A percentile compares a stretch with the other conserved stretches of the same genome.
These are phyloP conservation scores for Verticillium isaacii DNA, from an alignment of 2,329 filamentous ascomycete species.

Conservation along the genomic window DNA sequence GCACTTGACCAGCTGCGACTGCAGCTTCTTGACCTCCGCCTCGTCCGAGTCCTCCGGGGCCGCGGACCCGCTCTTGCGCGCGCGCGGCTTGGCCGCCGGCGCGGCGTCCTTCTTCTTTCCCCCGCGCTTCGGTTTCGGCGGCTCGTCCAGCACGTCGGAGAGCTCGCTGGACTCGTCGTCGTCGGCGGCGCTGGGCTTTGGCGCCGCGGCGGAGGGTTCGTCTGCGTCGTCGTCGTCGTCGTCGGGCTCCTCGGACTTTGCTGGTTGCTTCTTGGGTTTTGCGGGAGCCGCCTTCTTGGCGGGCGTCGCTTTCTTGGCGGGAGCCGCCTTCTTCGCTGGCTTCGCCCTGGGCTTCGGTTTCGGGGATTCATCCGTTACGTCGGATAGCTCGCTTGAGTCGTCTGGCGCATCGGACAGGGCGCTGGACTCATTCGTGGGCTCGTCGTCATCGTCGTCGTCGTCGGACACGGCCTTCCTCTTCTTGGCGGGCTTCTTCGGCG, in stretches of 20 bases:
- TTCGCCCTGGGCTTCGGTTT: not conserved
- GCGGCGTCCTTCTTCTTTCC: conserved; percentile 41
- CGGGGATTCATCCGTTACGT: not conserved
- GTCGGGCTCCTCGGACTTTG: not conserved
- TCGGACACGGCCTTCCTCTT: not conserved
- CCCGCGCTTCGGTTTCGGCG: conserved; percentile 47
- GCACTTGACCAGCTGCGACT: conserved; percentile 83
- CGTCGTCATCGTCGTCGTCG: not conserved
- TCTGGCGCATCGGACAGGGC: not conserved
- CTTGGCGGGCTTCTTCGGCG: not conserved
- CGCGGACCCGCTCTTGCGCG: conserved; percentile 10
- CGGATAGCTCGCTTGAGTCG: not conserved
- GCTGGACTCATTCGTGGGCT: not conserved
- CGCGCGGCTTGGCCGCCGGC: conserved; percentile 25
- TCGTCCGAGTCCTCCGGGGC: conserved; percentile 64
- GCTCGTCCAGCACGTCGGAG: conserved; percentile 75
- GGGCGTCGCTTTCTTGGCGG: not conserved
- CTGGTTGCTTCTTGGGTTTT: not conserved
- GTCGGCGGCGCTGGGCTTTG: conserved; percentile 9
- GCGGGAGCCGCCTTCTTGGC: not conserved
- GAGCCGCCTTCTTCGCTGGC: not conserved
- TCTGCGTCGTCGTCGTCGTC: conserved; percentile 1
- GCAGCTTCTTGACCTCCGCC: conserved; percentile 81
- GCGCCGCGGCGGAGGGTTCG: not conserved
- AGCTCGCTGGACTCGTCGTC: conserved; percentile 41